Percentiles rank a stretch among this genome's conserved stretches.
These are phyloP conservation scores for Ophiostoma perfectum DNA, from an alignment of 2,329 filamentous ascomycete species.

Conservation along the genomic window DNA sequence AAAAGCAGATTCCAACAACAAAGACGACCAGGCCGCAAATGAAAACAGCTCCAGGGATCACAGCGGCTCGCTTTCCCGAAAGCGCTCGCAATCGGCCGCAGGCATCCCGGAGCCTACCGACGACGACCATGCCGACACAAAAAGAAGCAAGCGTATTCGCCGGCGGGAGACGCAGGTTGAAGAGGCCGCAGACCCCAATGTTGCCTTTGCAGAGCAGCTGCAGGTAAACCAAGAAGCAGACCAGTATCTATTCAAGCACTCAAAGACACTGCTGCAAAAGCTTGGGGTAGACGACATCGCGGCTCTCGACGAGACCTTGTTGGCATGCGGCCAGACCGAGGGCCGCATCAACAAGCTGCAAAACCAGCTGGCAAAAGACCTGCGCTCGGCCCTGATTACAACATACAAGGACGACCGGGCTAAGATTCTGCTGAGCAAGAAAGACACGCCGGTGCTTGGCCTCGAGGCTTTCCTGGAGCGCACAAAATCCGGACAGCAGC, in stretches of 20 bases:
- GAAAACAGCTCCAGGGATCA: conserved; percentile 28
- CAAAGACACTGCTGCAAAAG: conserved; percentile 51
- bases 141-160: conserved; percentile 61
- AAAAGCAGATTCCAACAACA: neutral
- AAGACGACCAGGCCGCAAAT: conserved; percentile 9
- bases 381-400: conserved; percentile 42
- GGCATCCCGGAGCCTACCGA: conserved; percentile 52
- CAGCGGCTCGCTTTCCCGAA: conserved; percentile 40
- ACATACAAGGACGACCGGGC: conserved; percentile 51
- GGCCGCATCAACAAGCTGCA: conserved; percentile 47
- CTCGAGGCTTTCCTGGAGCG: conserved; percentile 60
- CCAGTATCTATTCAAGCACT: conserved; percentile 50
- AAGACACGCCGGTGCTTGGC: conserved; percentile 47
- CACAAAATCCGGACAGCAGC: conserved; percentile 51
- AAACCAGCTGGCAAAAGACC: conserved; percentile 44
- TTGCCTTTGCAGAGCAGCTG: conserved; percentile 49
- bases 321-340: conserved; percentile 45
- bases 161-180: conserved; percentile 54
- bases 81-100: conserved; percentile 57
- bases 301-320: conserved; percentile 41
- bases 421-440: conserved; percentile 49
- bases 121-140: conserved; percentile 49
- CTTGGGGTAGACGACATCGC: conserved; percentile 35
- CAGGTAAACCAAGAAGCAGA: conserved; percentile 54
- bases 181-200: conserved; percentile 49